Percentiles rank a stretch among this genome's conserved stretches.
Conservation (phyloP, 2,329 filamentous ascomycete genomes). For the Scedosporium boydii region DNA sequence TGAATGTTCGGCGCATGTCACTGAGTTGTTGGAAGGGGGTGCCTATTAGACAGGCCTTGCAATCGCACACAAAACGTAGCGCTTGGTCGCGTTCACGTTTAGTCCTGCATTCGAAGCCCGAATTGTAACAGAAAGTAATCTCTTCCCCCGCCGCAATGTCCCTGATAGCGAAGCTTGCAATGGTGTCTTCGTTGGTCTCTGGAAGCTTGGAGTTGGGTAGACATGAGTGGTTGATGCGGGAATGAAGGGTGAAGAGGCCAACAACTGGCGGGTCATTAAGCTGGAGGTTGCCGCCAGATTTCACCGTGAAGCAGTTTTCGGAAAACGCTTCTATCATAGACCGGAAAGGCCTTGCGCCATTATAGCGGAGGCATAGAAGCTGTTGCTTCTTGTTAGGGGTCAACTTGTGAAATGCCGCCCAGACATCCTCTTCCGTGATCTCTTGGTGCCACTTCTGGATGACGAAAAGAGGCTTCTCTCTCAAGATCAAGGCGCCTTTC, state of each 20-base stretch:
- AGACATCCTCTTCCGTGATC: not conserved
- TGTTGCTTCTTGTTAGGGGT: not conserved
- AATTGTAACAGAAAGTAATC: not conserved
- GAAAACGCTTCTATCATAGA: not conserved
- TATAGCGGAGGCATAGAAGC: no score
- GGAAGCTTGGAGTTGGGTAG: not conserved
- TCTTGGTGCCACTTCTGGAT: not conserved
- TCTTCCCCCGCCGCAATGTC: not conserved
- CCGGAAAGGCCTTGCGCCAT: no score
- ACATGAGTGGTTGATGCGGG: conserved; percentile 2
- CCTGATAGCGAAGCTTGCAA: not conserved
- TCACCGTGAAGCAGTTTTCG: not conserved
- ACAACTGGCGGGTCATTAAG: not conserved
- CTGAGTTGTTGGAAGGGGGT: no score
- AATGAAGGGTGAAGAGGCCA: not conserved
- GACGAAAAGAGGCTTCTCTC: not conserved
- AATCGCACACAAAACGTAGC: no score
- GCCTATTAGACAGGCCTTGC: no score
- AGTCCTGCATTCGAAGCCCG: no score
- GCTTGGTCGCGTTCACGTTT: no score
- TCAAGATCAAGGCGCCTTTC: not conserved
- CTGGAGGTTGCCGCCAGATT: not conserved
- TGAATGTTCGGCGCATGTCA: no score
- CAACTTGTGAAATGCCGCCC: not conserved
- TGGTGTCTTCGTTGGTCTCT: not conserved